Percentiles rank a stretch among this genome's conserved stretches.
Evolutionary conservation across 805 yeast species (phyloP).

Genomic region (Pichia nanzhaoensis): DNA sequence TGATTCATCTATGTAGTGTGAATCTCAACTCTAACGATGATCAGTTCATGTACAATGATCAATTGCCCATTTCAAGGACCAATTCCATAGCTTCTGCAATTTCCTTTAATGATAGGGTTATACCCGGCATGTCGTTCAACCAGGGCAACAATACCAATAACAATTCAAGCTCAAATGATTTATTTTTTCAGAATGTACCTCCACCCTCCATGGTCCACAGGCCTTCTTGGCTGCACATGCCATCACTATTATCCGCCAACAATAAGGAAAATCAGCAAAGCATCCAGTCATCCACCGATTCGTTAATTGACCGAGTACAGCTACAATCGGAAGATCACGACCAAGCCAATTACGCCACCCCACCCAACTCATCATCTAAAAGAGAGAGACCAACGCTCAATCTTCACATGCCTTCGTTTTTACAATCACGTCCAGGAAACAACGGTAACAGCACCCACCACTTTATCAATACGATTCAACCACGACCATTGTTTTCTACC

Average conservation of each 20-base stretch:
- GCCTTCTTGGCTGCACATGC: slow-evolving; percentile 33
- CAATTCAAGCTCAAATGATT: background rate
- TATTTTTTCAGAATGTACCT: slow-evolving; percentile 3
- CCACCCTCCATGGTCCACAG: slow-evolving; percentile 16
- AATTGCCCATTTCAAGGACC: slow-evolving; percentile 13
- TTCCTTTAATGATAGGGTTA: slow-evolving; percentile 7
- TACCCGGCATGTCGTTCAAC: background rate
- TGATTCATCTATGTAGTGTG: slow-evolving; percentile 27
- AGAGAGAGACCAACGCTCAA: slow-evolving; percentile 4
- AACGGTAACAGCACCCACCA: background rate
- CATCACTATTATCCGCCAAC: slow-evolving; percentile 16
- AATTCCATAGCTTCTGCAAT: slow-evolving; percentile 9
- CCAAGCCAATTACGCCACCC: too few relatives aligned
- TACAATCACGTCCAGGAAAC: background rate
- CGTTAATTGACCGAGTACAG: slow-evolving; percentile 29
- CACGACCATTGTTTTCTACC: slow-evolving; percentile 5
- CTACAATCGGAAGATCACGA: background rate
- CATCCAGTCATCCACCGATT: slow-evolving; percentile 30
- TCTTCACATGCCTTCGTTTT: slow-evolving; percentile 5
- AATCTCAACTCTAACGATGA: slow-evolving; percentile 4
- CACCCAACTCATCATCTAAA: background rate
- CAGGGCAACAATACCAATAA: background rate
- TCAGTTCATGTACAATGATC: slow-evolving; percentile 7
- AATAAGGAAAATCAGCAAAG: background rate
- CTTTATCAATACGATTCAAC: background rate